Evolutionary conservation across 192 early-diverging fungal species (phyloP), one percentile per base, ranked within the genome.

Genomic region (Umbelopsis ramanniana): DNA sequence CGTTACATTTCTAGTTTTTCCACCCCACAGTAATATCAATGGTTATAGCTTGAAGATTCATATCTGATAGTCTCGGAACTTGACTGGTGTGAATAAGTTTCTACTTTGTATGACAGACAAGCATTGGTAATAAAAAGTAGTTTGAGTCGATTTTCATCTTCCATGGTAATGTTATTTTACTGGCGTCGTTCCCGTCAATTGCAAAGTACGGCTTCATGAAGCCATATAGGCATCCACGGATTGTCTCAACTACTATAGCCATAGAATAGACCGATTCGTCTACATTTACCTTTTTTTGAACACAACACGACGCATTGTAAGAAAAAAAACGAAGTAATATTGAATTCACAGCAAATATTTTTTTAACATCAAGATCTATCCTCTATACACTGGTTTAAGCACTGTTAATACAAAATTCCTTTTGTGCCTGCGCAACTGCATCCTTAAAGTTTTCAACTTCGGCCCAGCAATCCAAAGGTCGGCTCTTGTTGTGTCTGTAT

Each of bases 401-500:
- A 37, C 26, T 22, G 57, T 63, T 63, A 33, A 63, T 29, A 37
- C 57, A 63, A 43, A 79, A 79, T 43, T 72, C 46, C 54, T 69
- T 74, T 53, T 79, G 77, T 9, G 73, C 73, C 23, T 74, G 63
- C 45, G 67, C 63, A 48, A 79, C 73, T 22, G 77, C 74, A 48
- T 74, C 73, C 70, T 79, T 79, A 66, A 79, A 79, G 52, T 38
- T 24, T 45, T 79, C 73, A 24, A 79, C 77, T 69, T 79, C 73
- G 43, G 74, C 66, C 77, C 77, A 79, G 74, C 77, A 79, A 50
- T 79, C 73, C 29, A 79, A 52, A 40, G 70, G 66, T 46, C 77
- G 73, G 45, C 19, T 26, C 26, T 74, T 52, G 46, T 79, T 79
- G 14, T 72, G 70, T 60, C 77, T 79, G 68, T 26, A 33, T 29